Conservation (phyloP, 192 early-diverging fungal species). For the Coemansia sp. region DNA sequence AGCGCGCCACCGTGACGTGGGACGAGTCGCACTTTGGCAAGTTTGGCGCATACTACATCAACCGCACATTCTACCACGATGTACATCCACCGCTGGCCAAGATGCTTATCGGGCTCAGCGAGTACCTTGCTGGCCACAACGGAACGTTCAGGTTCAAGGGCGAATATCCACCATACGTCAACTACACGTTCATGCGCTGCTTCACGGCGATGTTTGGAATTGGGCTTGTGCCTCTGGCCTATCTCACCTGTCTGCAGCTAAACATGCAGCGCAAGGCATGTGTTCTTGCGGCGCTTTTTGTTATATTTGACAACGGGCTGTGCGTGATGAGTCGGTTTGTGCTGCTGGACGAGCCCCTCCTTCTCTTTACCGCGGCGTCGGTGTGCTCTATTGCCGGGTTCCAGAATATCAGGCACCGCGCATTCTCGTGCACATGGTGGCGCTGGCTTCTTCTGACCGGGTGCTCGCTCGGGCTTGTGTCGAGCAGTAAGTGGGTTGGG, state of each 20-base stretch:
- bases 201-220: slow-evolving; percentile 66
- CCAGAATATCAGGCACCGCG: slow-evolving; percentile 50
- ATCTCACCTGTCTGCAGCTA: slow-evolving; percentile 63
- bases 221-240: slow-evolving; percentile 64
- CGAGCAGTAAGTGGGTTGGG: slow-evolving; percentile 91
- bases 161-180: slow-evolving; percentile 60
- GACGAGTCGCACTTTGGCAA: slow-evolving; percentile 64
- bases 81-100: slow-evolving; percentile 93
- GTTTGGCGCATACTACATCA: slow-evolving; percentile 89
- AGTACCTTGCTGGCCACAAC: slow-evolving; percentile 61
- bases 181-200: slow-evolving; percentile 67
- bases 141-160: slow-evolving; percentile 64
- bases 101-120: slow-evolving; percentile 65
- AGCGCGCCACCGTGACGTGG: slow-evolving; percentile 56
- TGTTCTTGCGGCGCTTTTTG: slow-evolving; percentile 58
- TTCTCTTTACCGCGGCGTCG: slow-evolving; percentile 64
- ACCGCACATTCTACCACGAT: slow-evolving; percentile 91
- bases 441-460: slow-evolving; percentile 64
- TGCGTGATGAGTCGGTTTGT: slow-evolving; percentile 66
- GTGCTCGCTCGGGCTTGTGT: slow-evolving; percentile 61
- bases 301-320: slow-evolving; percentile 63
- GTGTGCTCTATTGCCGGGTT: slow-evolving; percentile 60
- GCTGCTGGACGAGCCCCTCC: slow-evolving; percentile 67
- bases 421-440: slow-evolving; percentile 68
- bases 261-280: slow-evolving; percentile 53